These are phyloP conservation scores for Talaromyces sp. DNA, from an alignment of 2,329 filamentous ascomycete genomes.

Conservation along the genomic window DNA sequence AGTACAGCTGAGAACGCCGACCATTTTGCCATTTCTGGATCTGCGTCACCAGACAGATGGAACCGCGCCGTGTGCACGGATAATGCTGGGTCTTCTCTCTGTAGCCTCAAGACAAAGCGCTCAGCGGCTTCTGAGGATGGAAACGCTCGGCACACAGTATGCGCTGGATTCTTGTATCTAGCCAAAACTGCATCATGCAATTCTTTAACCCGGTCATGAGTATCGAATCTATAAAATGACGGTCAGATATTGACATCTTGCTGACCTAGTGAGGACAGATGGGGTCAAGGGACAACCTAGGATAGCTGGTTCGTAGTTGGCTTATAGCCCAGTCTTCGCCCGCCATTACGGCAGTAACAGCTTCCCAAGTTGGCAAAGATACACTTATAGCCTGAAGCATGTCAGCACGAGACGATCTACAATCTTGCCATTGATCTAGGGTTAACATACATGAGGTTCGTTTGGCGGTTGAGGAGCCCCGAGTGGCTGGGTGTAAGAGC, in stretches of 20 bases:
- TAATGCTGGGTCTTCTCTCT: neutral
- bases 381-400: conserved; percentile 6
- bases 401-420: neutral
- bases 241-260: neutral
- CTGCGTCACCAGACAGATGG: neutral
- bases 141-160: conserved; percentile 2
- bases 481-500: neutral
- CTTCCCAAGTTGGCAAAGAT: conserved; percentile 10
- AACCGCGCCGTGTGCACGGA: neutral
- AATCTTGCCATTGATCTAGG: neutral
- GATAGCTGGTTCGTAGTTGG: conserved; percentile 8
- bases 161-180: neutral
- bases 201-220: neutral
- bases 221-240: conserved; percentile 1
- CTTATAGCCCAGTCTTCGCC: conserved; percentile 6
- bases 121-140: conserved; percentile 1
- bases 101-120: neutral
- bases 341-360: neutral
- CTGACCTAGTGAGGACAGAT: neutral
- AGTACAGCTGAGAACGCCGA: conserved; percentile 1
- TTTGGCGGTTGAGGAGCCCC: neutral
- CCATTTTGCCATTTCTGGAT: neutral
- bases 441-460: neutral
- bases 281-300: neutral
- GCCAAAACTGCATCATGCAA: neutral